Conservation (phyloP, 192 early-diverging fungal genomes). For the Mortierella hygrophila region DNA sequence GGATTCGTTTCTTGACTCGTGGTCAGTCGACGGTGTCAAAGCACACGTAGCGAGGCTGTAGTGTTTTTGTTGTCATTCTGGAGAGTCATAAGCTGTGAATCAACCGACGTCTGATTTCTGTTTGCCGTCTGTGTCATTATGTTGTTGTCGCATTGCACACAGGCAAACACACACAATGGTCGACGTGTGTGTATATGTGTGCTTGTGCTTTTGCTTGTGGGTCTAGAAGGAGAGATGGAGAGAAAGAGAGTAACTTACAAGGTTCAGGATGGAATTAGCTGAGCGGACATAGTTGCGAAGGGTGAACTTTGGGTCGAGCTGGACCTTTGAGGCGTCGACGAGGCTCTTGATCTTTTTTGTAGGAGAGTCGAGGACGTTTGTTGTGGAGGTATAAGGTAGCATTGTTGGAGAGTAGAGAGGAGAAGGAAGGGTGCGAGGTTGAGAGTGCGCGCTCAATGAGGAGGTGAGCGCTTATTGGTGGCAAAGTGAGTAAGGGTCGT, state of each 20-base stretch:
- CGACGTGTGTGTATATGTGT: too few species aligned
- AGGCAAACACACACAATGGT: neutral
- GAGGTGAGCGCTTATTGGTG: neutral
- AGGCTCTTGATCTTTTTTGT: conserved; percentile 49
- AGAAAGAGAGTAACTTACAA: conserved; percentile 17
- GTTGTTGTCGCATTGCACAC: neutral
- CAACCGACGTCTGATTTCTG: neutral
- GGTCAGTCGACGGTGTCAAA: neutral
- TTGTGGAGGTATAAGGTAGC: neutral
- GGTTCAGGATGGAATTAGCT: conserved; percentile 31
- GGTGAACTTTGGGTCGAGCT: conserved; percentile 26
- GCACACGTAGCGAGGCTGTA: neutral
- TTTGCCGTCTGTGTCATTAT: neutral
- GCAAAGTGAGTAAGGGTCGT: neutral
- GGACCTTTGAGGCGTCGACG: conserved; percentile 14
- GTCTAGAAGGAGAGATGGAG: neutral
- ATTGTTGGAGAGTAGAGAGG: neutral
- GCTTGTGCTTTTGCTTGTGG: too few species aligned
- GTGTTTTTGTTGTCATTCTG: neutral
- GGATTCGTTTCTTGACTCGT: neutral
- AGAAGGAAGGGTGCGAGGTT: neutral
- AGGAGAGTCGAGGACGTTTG: conserved; percentile 47
- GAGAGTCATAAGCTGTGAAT: neutral
- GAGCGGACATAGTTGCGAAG: conserved; percentile 45
- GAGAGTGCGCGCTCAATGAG: neutral